These are phyloP conservation scores for Cryphonectria naterciae DNA, from an alignment of 2,329 filamentous ascomycete species.

Conservation along the genomic window DNA sequence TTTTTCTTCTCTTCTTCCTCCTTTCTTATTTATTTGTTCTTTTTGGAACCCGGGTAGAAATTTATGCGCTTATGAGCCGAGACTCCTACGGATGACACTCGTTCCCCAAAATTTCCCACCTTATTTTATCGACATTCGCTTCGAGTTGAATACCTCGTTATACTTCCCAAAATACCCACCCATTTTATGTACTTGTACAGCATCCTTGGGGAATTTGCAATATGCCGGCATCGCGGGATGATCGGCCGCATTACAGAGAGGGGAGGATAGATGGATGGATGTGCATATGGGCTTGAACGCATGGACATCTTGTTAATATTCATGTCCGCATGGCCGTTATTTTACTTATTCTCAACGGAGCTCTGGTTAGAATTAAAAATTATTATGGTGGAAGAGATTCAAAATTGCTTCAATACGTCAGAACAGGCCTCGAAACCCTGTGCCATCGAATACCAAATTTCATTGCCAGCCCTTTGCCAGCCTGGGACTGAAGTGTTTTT, in stretches of 20 bases:
- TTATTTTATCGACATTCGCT: background rate
- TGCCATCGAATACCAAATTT: constrained; percentile 26
- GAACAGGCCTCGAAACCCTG: constrained; percentile 15
- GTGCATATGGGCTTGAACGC: constrained; percentile 11
- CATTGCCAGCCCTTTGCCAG: background rate
- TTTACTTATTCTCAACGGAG: constrained; percentile 21
- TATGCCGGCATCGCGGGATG: constrained; percentile 12
- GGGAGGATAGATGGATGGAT: constrained; percentile 14
- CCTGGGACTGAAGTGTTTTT: background rate
- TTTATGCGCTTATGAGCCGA: constrained; percentile 26
- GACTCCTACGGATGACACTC: constrained; percentile 25
- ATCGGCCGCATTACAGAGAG: constrained; percentile 11
- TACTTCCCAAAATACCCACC: constrained; percentile 19
- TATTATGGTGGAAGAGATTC: constrained; percentile 7
- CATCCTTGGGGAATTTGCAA: constrained; percentile 14
- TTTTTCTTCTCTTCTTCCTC: background rate
- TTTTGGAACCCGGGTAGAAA: constrained; percentile 19
- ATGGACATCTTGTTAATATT: constrained; percentile 29
- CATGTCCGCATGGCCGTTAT: constrained; percentile 24
- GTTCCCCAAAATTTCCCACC: constrained; percentile 16
- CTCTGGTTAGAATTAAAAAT: constrained; percentile 13
- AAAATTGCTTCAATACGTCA: constrained; percentile 10
- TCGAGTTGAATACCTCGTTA: background rate
- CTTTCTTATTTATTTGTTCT: background rate
- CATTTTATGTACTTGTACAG: constrained; percentile 12